phyloP scores from a whole-genome alignment of 257 asterid species.

The Solanum sparsipilum region DNA sequence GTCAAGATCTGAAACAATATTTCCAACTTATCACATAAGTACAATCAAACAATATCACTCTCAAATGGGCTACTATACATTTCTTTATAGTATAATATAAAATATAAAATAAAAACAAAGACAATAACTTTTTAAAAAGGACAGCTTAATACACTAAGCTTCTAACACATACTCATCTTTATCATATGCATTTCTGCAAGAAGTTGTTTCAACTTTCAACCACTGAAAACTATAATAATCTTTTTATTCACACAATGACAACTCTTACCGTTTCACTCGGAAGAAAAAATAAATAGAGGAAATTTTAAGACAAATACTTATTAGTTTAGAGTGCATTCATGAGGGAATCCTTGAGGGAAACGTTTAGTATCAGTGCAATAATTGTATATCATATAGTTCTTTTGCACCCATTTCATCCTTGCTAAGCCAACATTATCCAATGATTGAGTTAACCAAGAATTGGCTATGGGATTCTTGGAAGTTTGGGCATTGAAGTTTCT shows the following conservation, averaged over 20 bases:
- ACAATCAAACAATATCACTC: background rate
- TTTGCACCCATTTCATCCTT: conserved; percentile 7
- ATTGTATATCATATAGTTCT: conserved; percentile 2
- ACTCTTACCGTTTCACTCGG: background rate
- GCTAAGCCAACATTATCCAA: background rate
- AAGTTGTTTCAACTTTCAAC: background rate
- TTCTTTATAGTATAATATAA: background rate
- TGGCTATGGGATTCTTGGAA: background rate
- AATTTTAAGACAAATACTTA: background rate
- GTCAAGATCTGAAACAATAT: background rate
- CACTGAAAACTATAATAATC: background rate
- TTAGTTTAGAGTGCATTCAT: background rate
- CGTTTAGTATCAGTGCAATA: conserved; percentile 4
- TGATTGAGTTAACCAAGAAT: conserved; percentile 1
- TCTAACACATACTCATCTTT: background rate
- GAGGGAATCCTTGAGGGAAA: conserved; percentile 6
- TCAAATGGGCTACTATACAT: background rate
- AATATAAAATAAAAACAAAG: background rate
- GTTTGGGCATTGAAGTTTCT: conserved; percentile 29
- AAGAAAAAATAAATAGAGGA: background rate
- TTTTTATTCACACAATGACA: background rate
- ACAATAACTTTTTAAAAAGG: rapidly evolving
- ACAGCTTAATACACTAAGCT: background rate
- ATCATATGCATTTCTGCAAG: background rate
- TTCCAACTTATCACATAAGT: background rate